These are phyloP conservation scores for Tricholoma matsutake DNA, from an alignment of 768 basidiomycete genomes.

Conservation along the genomic window DNA sequence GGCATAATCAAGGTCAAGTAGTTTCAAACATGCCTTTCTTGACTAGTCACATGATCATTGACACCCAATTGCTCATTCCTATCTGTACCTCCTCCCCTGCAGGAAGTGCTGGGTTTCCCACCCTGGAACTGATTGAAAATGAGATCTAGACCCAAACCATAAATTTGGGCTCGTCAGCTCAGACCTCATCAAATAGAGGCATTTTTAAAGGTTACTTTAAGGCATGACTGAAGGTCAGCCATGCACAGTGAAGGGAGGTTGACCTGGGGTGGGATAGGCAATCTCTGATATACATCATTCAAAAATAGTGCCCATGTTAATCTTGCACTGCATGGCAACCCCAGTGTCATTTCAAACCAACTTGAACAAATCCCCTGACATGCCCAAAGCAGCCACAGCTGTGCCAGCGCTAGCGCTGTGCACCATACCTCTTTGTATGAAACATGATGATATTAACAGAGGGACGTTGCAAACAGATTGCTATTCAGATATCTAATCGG, in stretches of 20 bases:
- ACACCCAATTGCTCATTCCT: slow-evolving; percentile 19
- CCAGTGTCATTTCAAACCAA: slow-evolving; percentile 25
- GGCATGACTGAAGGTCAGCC: too few species aligned
- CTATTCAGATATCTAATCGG: slow-evolving; percentile 78
- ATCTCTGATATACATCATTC: background rate
- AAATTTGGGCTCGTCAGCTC: too few species aligned
- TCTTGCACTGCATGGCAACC: background rate
- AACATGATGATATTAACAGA: slow-evolving; percentile 99
- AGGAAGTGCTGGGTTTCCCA: slow-evolving; percentile 23
- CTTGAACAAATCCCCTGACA: slow-evolving; percentile 82
- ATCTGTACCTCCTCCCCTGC: slow-evolving; percentile 18
- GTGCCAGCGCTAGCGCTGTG: slow-evolving; percentile 96
- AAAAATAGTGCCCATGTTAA: background rate
- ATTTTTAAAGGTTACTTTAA: too few species aligned
- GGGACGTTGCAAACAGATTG: slow-evolving; percentile 97
- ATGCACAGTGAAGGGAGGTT: too few species aligned
- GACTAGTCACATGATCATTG: slow-evolving; percentile 8
- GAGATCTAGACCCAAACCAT: slow-evolving; percentile 10
- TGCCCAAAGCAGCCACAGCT: slow-evolving; percentile 97
- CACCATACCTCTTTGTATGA: slow-evolving; percentile 88
- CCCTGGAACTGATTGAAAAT: slow-evolving; percentile 16
- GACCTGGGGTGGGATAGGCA: too few species aligned
- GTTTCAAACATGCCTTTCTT: slow-evolving; percentile 4
- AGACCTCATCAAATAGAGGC: too few species aligned
- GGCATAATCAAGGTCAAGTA: slow-evolving; percentile 14